A percentile compares a stretch with the other conserved stretches of the same genome.
Evolutionary conservation across 306 rosid species (phyloP).

Genomic region (Arachis stenosperma): DNA sequence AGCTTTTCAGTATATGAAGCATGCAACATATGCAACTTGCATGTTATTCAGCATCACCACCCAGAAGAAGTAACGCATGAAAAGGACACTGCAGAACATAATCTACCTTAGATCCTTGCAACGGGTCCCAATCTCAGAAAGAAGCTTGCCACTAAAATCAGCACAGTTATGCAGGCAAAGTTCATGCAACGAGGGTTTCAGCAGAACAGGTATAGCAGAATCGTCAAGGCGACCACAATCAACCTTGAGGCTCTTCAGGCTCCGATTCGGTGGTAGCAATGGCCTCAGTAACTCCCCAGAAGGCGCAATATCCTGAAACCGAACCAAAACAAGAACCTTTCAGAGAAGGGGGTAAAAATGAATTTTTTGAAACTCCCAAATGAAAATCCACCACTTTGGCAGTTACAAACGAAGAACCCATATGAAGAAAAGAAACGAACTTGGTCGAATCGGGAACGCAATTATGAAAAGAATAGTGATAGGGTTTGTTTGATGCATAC

Average conservation of each 20-base stretch:
- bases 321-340: background rate
- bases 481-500: slow-evolving; percentile 38
- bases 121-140: slow-evolving; percentile 72
- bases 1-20: slow-evolving; percentile 12
- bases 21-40: background rate
- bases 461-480: background rate
- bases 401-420: background rate
- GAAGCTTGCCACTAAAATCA: slow-evolving; percentile 84
- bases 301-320: slow-evolving; percentile 70
- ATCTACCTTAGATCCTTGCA: slow-evolving; percentile 75
- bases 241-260: slow-evolving; percentile 61
- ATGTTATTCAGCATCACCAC: slow-evolving; percentile 1
- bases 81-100: background rate
- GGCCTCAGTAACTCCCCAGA: slow-evolving; percentile 64
- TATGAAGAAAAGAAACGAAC: background rate
- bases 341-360: background rate
- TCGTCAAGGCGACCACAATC: slow-evolving; percentile 86
- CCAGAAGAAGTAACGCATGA: slow-evolving; percentile 4
- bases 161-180: slow-evolving; percentile 78
- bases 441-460: background rate
- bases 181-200: slow-evolving; percentile 71
- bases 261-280: slow-evolving; percentile 72
- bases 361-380: background rate
- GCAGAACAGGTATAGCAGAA: slow-evolving; percentile 59
- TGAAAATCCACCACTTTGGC: background rate